Evolutionary conservation across 345 rosid species (phyloP), one percentile per base, ranked within the genome.

Genomic region (Salix exigua): DNA sequence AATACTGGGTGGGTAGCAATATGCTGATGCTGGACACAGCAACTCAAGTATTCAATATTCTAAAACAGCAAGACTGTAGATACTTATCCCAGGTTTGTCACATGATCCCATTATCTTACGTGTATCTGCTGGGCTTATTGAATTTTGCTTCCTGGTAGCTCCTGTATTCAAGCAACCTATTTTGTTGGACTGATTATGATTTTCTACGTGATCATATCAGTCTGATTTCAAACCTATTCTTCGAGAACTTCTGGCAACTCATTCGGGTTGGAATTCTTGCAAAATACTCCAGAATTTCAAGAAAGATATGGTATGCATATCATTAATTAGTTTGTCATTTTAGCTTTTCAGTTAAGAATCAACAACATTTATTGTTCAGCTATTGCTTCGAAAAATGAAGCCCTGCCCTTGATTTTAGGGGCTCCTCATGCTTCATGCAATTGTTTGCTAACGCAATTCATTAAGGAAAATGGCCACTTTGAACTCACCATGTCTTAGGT

Each of bases 221-320:
- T 92, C 80, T 53, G 97, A 91, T 84, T 91, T 94, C 83, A 89
- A 85, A 80, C 94, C 96, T 74, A 71, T 93, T 68, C 90, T 96
- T 80, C 87, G 77, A 77, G 98, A 91, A 82, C 92, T 96, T 84
- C 74, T 96, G 84, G 85, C 84, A 67, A 82, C 91, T 68, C 99
- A 96, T 88, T 92, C 18, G 98, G 97, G 64, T 82, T 96, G 84
- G 93, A 96, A 78, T 90, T 93, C 82, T 83, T 91, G 73, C 86
- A 82, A 53, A 84, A 76, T 76, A 87, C 91, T 30, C 97, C 96
- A 71, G 97, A 93, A 78, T 91, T 89, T 82, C 98, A 89, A 86
- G 93, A 96, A 85, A 89, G 93, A 93, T 96, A 96, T 70, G 93
- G 99, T 93, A 85, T 33, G 86, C 79, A 76, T 71, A 63, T 66